Conservation (phyloP, 352 stramenopile species). For the Aphanomyces cochlioides region DNA sequence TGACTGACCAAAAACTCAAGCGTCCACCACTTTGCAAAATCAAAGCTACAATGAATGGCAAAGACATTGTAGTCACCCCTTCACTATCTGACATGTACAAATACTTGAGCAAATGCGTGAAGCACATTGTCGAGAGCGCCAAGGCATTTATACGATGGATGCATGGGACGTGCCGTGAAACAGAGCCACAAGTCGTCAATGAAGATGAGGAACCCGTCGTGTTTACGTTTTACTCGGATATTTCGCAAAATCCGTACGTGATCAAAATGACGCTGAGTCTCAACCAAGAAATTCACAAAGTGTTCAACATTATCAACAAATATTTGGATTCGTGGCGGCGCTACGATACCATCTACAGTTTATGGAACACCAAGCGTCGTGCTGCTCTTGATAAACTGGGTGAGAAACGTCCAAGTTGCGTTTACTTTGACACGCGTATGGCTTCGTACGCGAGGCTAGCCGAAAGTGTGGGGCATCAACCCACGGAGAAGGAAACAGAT, state of each 20-base stretch:
- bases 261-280: slow-evolving; percentile 93
- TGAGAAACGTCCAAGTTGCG: slow-evolving; percentile 89
- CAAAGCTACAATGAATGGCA: slow-evolving; percentile 92
- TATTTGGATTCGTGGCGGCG: slow-evolving; percentile 92
- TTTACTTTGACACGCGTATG: slow-evolving; percentile 94
- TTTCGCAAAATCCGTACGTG: slow-evolving; percentile 93
- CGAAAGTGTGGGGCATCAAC: slow-evolving; percentile 84
- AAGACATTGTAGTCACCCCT: slow-evolving; percentile 92
- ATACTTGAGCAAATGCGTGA: slow-evolving; percentile 91
- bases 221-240: slow-evolving; percentile 94
- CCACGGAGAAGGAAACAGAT: slow-evolving; percentile 91
- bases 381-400: slow-evolving; percentile 87
- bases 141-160: slow-evolving; percentile 95
- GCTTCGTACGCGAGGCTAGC: slow-evolving; percentile 85
- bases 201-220: slow-evolving; percentile 93
- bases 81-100: slow-evolving; percentile 95
- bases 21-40: slow-evolving; percentile 90
- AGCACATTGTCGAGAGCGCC: slow-evolving; percentile 92
- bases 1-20: slow-evolving; percentile 65
- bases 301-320: slow-evolving; percentile 92
- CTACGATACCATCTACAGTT: slow-evolving; percentile 93
- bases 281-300: slow-evolving; percentile 92
- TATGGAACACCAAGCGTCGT: slow-evolving; percentile 92
- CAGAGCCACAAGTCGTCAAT: slow-evolving; percentile 77
- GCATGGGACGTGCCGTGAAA: slow-evolving; percentile 92